phyloP scores from a whole-genome alignment of 208 protist genomes.

The Acanthamoeba castellanii region DNA sequence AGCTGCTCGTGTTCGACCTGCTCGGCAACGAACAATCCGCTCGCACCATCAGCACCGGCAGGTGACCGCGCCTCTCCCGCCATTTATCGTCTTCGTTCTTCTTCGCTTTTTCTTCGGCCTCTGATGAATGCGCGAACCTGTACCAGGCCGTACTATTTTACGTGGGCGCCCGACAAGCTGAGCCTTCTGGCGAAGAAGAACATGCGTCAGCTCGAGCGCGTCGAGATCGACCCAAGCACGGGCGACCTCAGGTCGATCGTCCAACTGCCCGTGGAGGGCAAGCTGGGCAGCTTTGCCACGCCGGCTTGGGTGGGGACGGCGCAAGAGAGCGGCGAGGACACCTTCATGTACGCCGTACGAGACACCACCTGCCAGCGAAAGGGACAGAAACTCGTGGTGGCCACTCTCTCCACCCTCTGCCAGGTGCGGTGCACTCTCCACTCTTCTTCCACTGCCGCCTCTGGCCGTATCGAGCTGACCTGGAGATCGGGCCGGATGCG shows the following conservation, averaged over 20 bases:
- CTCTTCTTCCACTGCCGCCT: too few species aligned
- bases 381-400: neutral
- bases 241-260: neutral
- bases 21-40: neutral
- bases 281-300: neutral
- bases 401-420: neutral
- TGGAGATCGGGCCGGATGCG: too few species aligned
- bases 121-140: too few species aligned
- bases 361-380: neutral
- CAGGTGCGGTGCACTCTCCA: neutral
- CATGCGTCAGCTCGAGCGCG: neutral
- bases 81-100: too few species aligned
- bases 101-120: too few species aligned
- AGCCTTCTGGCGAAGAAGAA: neutral
- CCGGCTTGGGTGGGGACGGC: neutral
- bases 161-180: neutral
- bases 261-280: neutral
- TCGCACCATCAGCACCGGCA: neutral
- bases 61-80: neutral
- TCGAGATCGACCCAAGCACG: neutral
- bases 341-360: neutral
- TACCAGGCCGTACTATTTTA: neutral
- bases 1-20: neutral
- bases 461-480: too few species aligned
- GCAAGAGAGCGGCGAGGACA: neutral